Evolutionary conservation across 129 eudicot genomes (phyloP), one percentile per base, ranked within the genome.

Genomic region (Centaurea solstitialis): DNA sequence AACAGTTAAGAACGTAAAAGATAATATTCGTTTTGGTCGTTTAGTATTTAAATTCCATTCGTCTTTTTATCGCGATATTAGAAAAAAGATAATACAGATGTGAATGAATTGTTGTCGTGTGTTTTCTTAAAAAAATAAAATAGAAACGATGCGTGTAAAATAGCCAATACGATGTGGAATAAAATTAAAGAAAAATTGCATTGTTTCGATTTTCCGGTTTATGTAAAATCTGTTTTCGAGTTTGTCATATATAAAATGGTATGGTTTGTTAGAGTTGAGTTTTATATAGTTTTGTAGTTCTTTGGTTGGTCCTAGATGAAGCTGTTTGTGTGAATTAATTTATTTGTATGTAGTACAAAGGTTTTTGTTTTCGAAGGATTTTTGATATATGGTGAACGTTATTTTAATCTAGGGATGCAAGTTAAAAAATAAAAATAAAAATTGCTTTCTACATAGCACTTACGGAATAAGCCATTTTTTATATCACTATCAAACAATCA

Each of bases 1-100:
- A 92, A 92, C 80, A 81, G 84, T 35, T 87, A 80, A 53, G 62
- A 18, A 17, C 24, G 47, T 82, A 7, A 0, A 6, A 17, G 11
- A n/a, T 64, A 18, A 82, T 41, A 17, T 9, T 40, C 47, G 41
- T 77, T 85, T 70, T 71, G 65, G 33, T 81, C 21, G 40, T 82
- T 39, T 39, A 2, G 4, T 57, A 68, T 39, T n/a, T 13, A 15
- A 37, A 66, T 45, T 53, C 22, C 61, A 70, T 7, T 22, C 24
- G 62, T n/a, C 9, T 18, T 47, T 74, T 53, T 43, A 23, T 47
- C 6, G 45, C 21, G 26, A 13, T 33, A 33, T 33, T 1, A 33
- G 37, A 12, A 28, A 1, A 40, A 39, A 8, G 7, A 8, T n/a
- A 66, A 23, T 9, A 66, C 15, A 40, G 13, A 18, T 24, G 66